phyloP scores from a whole-genome alignment of 1,284 basidiomycete species.

The Singerocomus rubriflavus region DNA sequence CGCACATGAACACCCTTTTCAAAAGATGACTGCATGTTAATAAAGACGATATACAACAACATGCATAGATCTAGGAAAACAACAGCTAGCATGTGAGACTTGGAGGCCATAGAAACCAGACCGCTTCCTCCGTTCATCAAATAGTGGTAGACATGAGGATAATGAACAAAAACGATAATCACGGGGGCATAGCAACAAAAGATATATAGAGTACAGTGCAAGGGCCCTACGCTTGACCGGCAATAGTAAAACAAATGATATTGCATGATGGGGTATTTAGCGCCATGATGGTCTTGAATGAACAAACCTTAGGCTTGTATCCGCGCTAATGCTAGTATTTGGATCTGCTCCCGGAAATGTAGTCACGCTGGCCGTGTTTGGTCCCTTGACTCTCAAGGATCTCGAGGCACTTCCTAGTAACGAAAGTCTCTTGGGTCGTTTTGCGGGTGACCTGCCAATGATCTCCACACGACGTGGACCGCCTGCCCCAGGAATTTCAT shows the following conservation, averaged over 20 bases:
- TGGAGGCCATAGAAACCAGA: slow-evolving; percentile 4
- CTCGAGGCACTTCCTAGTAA: slow-evolving; percentile 38
- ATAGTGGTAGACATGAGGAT: slow-evolving; percentile 13
- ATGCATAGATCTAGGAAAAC: slow-evolving; percentile 28
- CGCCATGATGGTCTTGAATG: slow-evolving; percentile 30
- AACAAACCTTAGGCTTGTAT: slow-evolving; percentile 22
- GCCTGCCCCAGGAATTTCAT: slow-evolving; percentile 30
- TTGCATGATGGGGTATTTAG: slow-evolving; percentile 9
- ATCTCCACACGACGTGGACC: slow-evolving; percentile 41
- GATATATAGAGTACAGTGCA: slow-evolving; percentile 21
- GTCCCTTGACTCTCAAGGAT: slow-evolving; percentile 29
- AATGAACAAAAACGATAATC: slow-evolving; percentile 22
- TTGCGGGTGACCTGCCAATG: slow-evolving; percentile 55
- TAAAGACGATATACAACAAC: slow-evolving; percentile 21
- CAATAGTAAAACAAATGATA: slow-evolving; percentile 5
- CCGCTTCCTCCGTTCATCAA: slow-evolving; percentile 9
- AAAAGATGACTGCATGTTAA: slow-evolving; percentile 14
- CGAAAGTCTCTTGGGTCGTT: slow-evolving; percentile 61
- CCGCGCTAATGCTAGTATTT: slow-evolving; percentile 28
- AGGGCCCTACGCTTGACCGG: slow-evolving; percentile 12
- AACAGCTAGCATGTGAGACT: slow-evolving; percentile 24
- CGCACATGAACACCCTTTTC: neutral
- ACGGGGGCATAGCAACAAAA: slow-evolving; percentile 10
- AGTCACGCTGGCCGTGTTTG: slow-evolving; percentile 18
- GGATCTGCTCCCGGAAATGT: slow-evolving; percentile 26